Evolutionary conservation across 129 eudicot genomes (phyloP), one percentile per base, ranked within the genome.

Genomic region (Logfia minima): DNA sequence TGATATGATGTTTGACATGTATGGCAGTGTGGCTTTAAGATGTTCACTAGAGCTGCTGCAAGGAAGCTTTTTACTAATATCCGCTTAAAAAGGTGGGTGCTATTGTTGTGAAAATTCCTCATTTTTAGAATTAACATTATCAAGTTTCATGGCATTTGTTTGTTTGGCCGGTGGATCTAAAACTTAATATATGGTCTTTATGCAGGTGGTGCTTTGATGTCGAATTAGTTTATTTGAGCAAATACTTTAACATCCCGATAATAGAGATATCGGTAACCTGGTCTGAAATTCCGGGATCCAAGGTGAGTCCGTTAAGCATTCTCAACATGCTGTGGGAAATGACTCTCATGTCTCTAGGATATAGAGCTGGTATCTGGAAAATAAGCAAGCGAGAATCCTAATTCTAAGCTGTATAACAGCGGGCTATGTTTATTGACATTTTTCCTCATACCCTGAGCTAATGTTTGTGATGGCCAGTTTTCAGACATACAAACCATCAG

Each of bases 11-110:
- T 71, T 83, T 70, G 51, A 24, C 41, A 37, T 78, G 7, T 67
- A 29, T 74, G 77, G 53, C 96, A 94, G 99, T 94, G 99, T 87
- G 99, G 99, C 39, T 94, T 94, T 76, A 94, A 94, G 90, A 91
- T 94, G 99, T 94, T 91, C 70, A 94, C 99, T 43, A 89, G 99
- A 85, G 97, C 99, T 63, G 97, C 99, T 75, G 99, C 97, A 24
- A 83, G 90, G 80, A 91, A 91, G 79, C 96, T 94, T 81, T 94
- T 94, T 86, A 91, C 90, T 1, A 94, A 94, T 72, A 88, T 91
- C 14, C 99, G 97, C 32, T 82, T 94, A 56, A 94, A 89, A 86
- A 85, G 99, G 99, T 94, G 80, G 64, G 1, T 31, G 43, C 45
- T 26, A 51, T 4, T 56, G n/a, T 48, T 48, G 55, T 48, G 55